A percentile compares a stretch with the other conserved stretches of the same genome.
Evolutionary conservation across 352 stramenopile genomes (phyloP).

Genomic region (Peronospora farinosa): DNA sequence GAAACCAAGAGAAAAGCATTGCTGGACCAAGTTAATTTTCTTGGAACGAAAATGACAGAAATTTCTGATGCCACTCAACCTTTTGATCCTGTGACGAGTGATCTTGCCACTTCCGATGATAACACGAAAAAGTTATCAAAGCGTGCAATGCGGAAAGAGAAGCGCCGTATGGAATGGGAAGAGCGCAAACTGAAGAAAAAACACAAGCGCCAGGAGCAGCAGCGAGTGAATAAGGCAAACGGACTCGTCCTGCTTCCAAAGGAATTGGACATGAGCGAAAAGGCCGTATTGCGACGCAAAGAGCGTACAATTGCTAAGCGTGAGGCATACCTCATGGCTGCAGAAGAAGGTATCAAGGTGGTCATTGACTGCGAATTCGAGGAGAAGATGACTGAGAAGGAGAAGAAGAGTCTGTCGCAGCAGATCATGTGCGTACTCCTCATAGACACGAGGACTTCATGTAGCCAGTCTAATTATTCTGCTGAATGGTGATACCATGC

Average conservation of each 20-base stretch:
- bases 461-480: not conserved
- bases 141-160: slow-evolving; percentile 50
- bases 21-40: slow-evolving; percentile 9
- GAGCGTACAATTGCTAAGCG: slow-evolving; percentile 64
- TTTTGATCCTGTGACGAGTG: not conserved
- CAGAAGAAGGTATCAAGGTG: slow-evolving; percentile 73
- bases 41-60: slow-evolving; percentile 3
- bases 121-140: slow-evolving; percentile 33
- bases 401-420: slow-evolving; percentile 90
- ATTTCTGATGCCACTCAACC: not conserved
- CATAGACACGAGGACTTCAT: not conserved
- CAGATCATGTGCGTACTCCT: slow-evolving; percentile 87
- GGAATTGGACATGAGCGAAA: slow-evolving; percentile 75
- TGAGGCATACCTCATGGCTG: slow-evolving; percentile 70
- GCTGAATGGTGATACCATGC: not conserved
- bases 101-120: not conserved
- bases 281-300: slow-evolving; percentile 53
- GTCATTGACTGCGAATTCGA: slow-evolving; percentile 94
- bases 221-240: slow-evolving; percentile 29
- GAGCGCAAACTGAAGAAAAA: slow-evolving; percentile 87
- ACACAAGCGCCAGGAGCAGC: slow-evolving; percentile 47
- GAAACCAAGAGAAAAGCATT: slow-evolving; percentile 8
- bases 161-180: slow-evolving; percentile 60
- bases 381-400: slow-evolving; percentile 87
- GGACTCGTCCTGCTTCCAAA: slow-evolving; percentile 29